phyloP scores from a whole-genome alignment of 441 rosid genomes.

The Gossypium davidsonii region DNA sequence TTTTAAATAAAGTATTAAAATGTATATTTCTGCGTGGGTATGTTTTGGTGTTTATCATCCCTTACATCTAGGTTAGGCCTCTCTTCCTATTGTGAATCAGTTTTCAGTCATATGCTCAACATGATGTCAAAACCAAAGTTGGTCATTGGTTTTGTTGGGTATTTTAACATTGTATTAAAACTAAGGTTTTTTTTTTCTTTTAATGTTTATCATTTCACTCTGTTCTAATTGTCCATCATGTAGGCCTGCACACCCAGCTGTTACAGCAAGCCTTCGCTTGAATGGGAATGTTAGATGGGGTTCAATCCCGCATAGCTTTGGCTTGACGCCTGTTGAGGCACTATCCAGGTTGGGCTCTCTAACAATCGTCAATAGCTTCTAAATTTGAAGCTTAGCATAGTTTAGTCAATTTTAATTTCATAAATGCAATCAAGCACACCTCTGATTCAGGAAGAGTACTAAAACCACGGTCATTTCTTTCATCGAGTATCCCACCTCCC shows the following conservation, averaged over 20 bases:
- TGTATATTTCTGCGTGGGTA: background rate
- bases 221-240: background rate
- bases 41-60: background rate
- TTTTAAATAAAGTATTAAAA: background rate
- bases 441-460: slow-evolving; percentile 87
- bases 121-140: background rate
- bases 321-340: background rate
- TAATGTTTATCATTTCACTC: background rate
- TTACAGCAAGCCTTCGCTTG: background rate
- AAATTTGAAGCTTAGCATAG: background rate
- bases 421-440: slow-evolving; percentile 33
- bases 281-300: background rate
- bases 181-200: background rate
- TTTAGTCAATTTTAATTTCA: background rate
- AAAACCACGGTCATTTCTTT: slow-evolving; percentile 94
- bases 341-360: too few species aligned
- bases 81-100: background rate
- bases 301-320: background rate
- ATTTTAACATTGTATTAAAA: background rate
- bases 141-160: background rate
- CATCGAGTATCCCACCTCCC: slow-evolving; percentile 97
- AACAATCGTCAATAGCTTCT: background rate
- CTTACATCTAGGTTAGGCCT: background rate
- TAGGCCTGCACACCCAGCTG: background rate
- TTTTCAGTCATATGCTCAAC: background rate